Percentiles rank a stretch among this genome's conserved stretches.
phyloP scores from a whole-genome alignment of 257 asterid species.

The Gardenia jasminoides region DNA sequence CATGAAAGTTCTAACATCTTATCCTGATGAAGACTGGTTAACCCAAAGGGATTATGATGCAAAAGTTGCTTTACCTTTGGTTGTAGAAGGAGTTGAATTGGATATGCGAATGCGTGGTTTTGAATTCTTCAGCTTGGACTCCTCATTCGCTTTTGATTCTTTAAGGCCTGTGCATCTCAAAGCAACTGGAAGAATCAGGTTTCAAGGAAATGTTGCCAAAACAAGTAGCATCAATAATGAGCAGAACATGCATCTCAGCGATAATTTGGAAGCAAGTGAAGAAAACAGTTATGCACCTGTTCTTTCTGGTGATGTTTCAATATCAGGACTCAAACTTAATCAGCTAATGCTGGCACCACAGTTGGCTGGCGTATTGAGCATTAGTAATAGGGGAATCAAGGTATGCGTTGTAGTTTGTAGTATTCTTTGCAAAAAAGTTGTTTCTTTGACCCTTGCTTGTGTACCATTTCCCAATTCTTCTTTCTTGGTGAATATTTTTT shows the following conservation, averaged over 20 bases:
- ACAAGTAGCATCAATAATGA: conserved; percentile 28
- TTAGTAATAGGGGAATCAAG: conserved; percentile 73
- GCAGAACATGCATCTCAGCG: conserved; percentile 34
- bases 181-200: conserved; percentile 95
- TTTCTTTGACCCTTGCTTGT: conserved; percentile 16
- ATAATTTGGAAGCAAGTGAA: conserved; percentile 32
- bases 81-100: conserved; percentile 90
- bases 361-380: conserved; percentile 79
- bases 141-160: conserved; percentile 90
- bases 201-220: conserved; percentile 85
- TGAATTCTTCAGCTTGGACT: conserved; percentile 82
- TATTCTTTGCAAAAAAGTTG: neutral
- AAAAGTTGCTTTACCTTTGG: conserved; percentile 59
- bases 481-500: neutral
- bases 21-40: conserved; percentile 57
- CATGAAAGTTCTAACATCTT: conserved; percentile 73
- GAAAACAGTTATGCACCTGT: conserved; percentile 43
- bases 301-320: conserved; percentile 84
- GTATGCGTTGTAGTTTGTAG: conserved; percentile 41
- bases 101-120: conserved; percentile 90
- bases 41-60: conserved; percentile 52
- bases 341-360: conserved; percentile 99
- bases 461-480: neutral
- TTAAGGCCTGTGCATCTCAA: conserved; percentile 86
- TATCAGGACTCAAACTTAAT: conserved; percentile 91